Base-by-base conservation (phyloP, 2,329 filamentous ascomycete species). In the Fusarium sp. region DNA sequence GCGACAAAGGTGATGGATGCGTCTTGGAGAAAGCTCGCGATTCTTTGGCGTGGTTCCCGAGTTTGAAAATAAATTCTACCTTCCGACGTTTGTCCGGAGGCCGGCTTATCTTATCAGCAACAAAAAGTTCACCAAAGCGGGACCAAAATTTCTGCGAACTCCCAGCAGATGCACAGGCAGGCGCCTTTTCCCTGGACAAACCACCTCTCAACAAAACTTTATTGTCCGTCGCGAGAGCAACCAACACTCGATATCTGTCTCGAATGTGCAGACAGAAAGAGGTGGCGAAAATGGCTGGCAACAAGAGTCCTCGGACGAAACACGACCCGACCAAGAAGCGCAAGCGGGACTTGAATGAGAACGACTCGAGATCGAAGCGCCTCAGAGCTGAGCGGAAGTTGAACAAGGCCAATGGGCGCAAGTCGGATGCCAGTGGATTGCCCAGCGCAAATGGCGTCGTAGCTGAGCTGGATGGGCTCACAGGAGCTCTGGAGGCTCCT, bases 331-430 rank as follows among this genome's bases (percentile, higher is more conserved):
- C 79, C 56, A 86, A 85, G 73, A 88, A 88, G 79, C 82, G 86
- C 52, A 88, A 88, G 80, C 79, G 85, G 73, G 86, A 87, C 56
- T 72, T 80, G 40, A 82, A 81, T 66, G 86, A 87, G 63, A 79
- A 81, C 65, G 83, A 83, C 58, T 80, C 80, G 60, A 82, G 81
- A 64, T 81, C 85, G 58, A 86, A 86, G 78, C 80, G 83, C 71
- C 85, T 82, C 69, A 82, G 82, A 40, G 76, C 80, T 63, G 81
- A 81, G 60, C 76, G 76, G 60, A 79, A 79, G 66, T 76, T 73
- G 52, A 78, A 75, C 54, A 78, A 81, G 50, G 72, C 60, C 69
- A 80, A 79, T 74, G 80, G 76, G 43, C 69, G 58, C 66, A 73
- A 75, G 62, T 37, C 61, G 11, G 70, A 68, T 32, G 60, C 52